These are phyloP conservation scores for Narthecium ossifragum DNA, from an alignment of 106 monocot genomes.

Conservation along the genomic window DNA sequence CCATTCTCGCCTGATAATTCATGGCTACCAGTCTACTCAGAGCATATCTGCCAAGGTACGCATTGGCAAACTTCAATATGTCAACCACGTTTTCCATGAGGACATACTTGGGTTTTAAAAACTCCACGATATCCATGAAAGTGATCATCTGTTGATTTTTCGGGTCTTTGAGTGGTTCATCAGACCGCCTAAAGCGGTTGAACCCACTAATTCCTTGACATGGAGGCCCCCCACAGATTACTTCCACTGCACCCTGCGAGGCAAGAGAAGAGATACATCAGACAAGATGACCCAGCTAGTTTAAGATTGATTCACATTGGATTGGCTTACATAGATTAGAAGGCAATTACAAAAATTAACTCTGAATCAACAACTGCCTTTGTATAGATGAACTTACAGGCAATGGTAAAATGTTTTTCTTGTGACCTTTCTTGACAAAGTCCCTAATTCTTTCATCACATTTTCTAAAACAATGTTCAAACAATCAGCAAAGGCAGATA, in stretches of 20 bases:
- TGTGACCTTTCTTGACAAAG: constrained; percentile 50
- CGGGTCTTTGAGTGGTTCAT: constrained; percentile 52
- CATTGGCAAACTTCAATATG: constrained; percentile 72
- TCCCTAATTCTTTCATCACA: constrained; percentile 36
- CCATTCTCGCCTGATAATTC: constrained; percentile 62
- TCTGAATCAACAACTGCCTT: too few species aligned
- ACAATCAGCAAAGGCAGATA: too few species aligned
- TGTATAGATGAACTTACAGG: constrained; percentile 46
- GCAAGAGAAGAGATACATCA: background rate
- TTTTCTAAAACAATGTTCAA: constrained; percentile 32
- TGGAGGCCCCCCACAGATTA: constrained; percentile 94
- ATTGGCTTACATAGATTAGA: background rate
- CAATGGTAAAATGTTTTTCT: constrained; percentile 34
- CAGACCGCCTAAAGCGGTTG: constrained; percentile 61
- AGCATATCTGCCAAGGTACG: constrained; percentile 76
- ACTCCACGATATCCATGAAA: constrained; percentile 82
- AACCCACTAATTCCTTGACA: constrained; percentile 94
- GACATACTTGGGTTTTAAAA: constrained; percentile 74
- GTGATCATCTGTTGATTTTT: constrained; percentile 72
- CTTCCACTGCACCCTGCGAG: constrained; percentile 63
- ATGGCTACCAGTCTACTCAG: constrained; percentile 46
- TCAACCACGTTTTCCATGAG: constrained; percentile 99
- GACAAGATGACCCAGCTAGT: background rate
- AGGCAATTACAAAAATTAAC: too few species aligned
- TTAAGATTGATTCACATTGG: background rate